Conservation (phyloP, 768 basidiomycete species). For the Collybia sordida region DNA sequence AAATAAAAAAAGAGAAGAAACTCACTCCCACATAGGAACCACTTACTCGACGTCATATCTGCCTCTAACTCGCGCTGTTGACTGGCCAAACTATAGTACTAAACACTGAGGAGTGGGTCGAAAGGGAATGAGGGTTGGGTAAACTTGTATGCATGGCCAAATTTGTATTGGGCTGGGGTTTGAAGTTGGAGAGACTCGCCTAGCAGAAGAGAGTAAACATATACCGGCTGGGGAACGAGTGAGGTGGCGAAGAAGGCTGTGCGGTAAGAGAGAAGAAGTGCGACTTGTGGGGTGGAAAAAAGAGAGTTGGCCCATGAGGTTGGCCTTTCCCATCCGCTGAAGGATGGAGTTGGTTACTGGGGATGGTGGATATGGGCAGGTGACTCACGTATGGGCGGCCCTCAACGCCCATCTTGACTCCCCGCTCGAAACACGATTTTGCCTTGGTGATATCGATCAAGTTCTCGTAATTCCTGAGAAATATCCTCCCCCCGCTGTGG, state of each 20-base stretch:
- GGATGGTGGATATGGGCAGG: background rate
- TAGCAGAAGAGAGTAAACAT: conserved; percentile 84
- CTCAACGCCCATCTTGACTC: conserved; percentile 70
- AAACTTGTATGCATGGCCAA: conserved; percentile 91
- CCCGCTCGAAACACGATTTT: conserved; percentile 84
- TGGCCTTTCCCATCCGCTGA: conserved; percentile 91
- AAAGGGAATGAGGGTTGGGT: conserved; percentile 83
- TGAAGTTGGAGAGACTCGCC: conserved; percentile 75
- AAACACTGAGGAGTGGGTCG: conserved; percentile 86
- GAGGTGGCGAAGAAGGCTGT: conserved; percentile 76
- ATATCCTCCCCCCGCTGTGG: conserved; percentile 75
- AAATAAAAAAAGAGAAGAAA: too few relatives aligned
- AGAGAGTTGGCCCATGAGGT: conserved; percentile 84
- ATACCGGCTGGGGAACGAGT: conserved; percentile 84
- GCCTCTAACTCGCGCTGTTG: conserved; percentile 90
- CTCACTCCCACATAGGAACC: conserved; percentile 84
- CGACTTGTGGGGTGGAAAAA: conserved; percentile 54
- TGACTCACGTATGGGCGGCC: conserved; percentile 80
- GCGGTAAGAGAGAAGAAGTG: conserved; percentile 69
- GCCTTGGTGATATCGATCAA: conserved; percentile 76
- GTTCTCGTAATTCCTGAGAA: conserved; percentile 82
- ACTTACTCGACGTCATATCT: conserved; percentile 95
- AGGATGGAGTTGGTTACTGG: conserved; percentile 7
- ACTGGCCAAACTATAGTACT: conserved; percentile 83
- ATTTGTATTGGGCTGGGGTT: conserved; percentile 86